Evolutionary conservation across 1,284 basidiomycete species (phyloP).

Genomic region (Pyrrhoderma lamaoense): DNA sequence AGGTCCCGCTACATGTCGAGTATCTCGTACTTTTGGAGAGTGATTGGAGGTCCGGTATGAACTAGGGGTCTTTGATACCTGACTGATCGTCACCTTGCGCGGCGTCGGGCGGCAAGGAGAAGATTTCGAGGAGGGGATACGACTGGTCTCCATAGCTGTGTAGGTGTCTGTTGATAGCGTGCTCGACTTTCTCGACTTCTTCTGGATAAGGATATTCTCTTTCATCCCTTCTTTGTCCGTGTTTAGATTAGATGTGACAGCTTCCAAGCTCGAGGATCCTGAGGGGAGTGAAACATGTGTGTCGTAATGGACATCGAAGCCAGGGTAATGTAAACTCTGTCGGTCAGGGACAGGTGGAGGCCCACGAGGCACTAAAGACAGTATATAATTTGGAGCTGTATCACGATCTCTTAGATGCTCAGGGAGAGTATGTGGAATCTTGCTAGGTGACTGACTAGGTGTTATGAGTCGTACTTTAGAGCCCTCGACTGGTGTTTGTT

Average conservation of each 20-base stretch:
- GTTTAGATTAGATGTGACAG: background rate
- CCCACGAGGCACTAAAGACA: slow-evolving; percentile 34
- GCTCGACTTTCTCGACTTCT: slow-evolving; percentile 34
- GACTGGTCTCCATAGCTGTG: too few species aligned
- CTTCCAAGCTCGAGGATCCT: slow-evolving; percentile 8
- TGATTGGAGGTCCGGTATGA: background rate
- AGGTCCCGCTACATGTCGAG: background rate
- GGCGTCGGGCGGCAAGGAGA: slow-evolving; percentile 6
- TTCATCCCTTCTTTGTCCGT: slow-evolving; percentile 30
- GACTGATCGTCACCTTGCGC: background rate
- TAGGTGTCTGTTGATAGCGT: slow-evolving; percentile 20
- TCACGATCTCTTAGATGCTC: slow-evolving; percentile 14
- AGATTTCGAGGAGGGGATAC: background rate
- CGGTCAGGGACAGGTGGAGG: slow-evolving; percentile 41
- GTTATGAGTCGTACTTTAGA: slow-evolving; percentile 16
- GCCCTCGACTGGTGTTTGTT: too few species aligned
- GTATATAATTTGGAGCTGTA: background rate
- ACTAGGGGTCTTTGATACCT: slow-evolving; percentile 3
- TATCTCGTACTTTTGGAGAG: background rate
- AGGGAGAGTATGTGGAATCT: slow-evolving; percentile 17
- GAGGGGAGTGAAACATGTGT: slow-evolving; percentile 29
- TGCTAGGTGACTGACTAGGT: slow-evolving; percentile 18
- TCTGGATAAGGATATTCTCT: slow-evolving; percentile 44
- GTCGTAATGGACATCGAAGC: slow-evolving; percentile 59
- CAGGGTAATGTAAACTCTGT: slow-evolving; percentile 64